Evolutionary conservation across 208 protist genomes (phyloP).

Genomic region (Naegleria lovaniensis): DNA sequence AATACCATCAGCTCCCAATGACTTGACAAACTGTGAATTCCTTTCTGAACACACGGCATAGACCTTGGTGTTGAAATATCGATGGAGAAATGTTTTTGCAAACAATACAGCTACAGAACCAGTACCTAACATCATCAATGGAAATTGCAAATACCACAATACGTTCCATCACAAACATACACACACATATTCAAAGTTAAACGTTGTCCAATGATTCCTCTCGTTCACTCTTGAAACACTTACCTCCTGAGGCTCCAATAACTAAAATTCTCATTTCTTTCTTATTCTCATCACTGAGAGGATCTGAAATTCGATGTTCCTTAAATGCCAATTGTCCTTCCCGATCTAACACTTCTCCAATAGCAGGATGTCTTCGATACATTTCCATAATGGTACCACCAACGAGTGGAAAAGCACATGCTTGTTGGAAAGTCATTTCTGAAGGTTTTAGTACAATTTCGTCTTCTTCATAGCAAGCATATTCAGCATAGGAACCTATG

Average conservation of each 20-base stretch:
- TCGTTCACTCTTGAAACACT: no score
- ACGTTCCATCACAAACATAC: no score
- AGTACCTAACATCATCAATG: no score
- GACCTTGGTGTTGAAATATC: not conserved
- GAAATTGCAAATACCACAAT: no score
- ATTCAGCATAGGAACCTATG: constrained; percentile 8
- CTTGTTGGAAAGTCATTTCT: not conserved
- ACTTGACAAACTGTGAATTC: not conserved
- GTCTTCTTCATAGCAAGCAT: not conserved
- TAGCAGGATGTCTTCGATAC: not conserved
- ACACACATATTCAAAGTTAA: no score
- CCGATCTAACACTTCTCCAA: not conserved
- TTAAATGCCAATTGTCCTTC: not conserved
- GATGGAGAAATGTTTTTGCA: not conserved
- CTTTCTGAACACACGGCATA: not conserved
- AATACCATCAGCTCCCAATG: not conserved
- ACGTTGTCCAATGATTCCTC: no score
- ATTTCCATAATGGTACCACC: not conserved
- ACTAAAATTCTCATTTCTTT: not conserved
- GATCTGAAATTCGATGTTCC: not conserved
- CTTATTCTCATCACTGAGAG: not conserved
- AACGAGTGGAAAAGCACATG: not conserved
- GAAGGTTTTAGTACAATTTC: not conserved
- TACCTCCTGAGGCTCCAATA: not conserved
- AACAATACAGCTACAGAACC: not conserved